Conservation (phyloP, 805 yeast genomes). For the Candida gorgasii region DNA sequence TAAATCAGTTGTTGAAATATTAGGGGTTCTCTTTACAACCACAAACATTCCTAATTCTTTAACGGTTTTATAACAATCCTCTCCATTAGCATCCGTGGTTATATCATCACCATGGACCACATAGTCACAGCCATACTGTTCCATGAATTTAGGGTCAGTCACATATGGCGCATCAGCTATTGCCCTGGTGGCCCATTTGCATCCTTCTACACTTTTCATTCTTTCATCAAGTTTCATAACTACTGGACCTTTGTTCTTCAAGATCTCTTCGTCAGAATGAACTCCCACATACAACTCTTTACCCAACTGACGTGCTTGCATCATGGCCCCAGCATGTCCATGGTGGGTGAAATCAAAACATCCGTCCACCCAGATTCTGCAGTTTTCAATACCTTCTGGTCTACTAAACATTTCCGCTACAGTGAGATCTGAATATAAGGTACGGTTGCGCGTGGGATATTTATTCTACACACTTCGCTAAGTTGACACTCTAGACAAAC, state of each 20-base stretch:
- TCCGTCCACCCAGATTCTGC: constrained; percentile 92
- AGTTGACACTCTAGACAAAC: constrained; percentile 14
- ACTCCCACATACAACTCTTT: constrained; percentile 79
- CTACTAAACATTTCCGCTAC: constrained; percentile 34
- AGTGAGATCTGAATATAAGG: background rate
- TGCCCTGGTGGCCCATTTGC: constrained; percentile 81
- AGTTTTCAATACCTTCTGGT: constrained; percentile 44
- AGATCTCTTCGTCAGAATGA: constrained; percentile 87
- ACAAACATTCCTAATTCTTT: constrained; percentile 84
- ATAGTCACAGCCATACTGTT: constrained; percentile 69
- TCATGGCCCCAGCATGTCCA: constrained; percentile 96
- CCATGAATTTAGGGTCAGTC: constrained; percentile 81
- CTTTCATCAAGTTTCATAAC: constrained; percentile 87
- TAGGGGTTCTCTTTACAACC: constrained; percentile 92
- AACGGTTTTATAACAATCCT: constrained; percentile 84
- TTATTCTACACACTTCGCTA: background rate
- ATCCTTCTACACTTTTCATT: constrained; percentile 79
- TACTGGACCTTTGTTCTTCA: constrained; percentile 84
- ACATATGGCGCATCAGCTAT: constrained; percentile 89
- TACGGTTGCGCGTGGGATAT: constrained; percentile 5
- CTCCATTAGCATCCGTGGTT: constrained; percentile 93
- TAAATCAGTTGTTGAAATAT: constrained; percentile 91
- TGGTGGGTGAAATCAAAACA: constrained; percentile 98
- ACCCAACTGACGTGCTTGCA: constrained; percentile 88
- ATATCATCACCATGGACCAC: constrained; percentile 99